A percentile compares a stretch with the other conserved stretches of the same genome.
phyloP scores from a whole-genome alignment of 176 grass and related monocot genomes.

The Phyllostachys edulis region DNA sequence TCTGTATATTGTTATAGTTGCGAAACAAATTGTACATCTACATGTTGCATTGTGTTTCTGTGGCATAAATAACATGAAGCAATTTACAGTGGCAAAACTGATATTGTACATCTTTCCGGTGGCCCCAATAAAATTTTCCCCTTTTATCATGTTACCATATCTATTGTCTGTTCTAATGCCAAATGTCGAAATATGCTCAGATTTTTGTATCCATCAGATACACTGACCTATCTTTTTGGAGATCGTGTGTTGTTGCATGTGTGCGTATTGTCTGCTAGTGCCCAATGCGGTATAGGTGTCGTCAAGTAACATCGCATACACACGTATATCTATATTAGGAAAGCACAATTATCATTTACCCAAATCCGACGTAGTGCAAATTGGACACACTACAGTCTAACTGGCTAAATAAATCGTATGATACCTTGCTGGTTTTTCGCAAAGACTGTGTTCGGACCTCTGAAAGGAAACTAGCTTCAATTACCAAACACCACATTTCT shows the following conservation, averaged over 20 bases:
- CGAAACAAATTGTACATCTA: neutral
- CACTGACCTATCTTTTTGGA: neutral
- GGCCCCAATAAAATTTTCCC: too few species aligned
- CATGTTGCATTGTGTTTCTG: too few species aligned
- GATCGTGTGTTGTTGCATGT: too few species aligned
- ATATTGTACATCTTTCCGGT: too few species aligned
- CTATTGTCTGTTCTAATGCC: neutral
- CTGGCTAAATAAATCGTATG: neutral
- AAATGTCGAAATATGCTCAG: neutral
- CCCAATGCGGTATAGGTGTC: neutral
- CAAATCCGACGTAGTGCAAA: neutral
- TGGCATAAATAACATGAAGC: too few species aligned
- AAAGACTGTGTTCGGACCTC: neutral
- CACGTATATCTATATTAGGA: neutral
- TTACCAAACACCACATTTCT: neutral
- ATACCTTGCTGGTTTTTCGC: too few species aligned
- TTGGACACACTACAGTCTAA: accelerated
- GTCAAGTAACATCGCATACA: neutral
- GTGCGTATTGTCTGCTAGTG: neutral
- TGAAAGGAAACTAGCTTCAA: neutral
- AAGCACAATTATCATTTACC: neutral
- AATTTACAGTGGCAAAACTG: too few species aligned
- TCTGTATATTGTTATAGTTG: neutral
- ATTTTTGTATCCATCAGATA: neutral
- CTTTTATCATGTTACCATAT: neutral